Base-by-base conservation (phyloP, 495 filamentous ascomycete genomes). In the Lasiosphaeria miniovina region DNA sequence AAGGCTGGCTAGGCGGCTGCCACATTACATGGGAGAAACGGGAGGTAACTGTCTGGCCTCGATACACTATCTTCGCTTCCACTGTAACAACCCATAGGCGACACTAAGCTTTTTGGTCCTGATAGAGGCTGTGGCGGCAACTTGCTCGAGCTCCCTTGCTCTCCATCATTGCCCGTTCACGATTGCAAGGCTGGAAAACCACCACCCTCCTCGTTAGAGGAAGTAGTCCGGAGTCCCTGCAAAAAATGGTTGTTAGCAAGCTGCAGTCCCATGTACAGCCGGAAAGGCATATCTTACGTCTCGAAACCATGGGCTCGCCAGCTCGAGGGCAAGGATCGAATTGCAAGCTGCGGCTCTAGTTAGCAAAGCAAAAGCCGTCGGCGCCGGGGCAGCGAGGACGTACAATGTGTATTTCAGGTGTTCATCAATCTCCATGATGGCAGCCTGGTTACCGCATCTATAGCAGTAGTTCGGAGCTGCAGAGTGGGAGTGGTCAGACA, bases 391-490 rank as follows among this genome's bases (percentile, higher is more conserved):
- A n/a, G 3, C 6, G 43, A 46, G 12, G 36, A 88, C 91, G 77
- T 84, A 98, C 94, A 98, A 98, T 68, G 94, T 98, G 74, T 98
- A 98, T 81, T 98, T 98, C 75, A 98, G 77, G 76, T 98, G 92
- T 77, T 98, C 94, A 62, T 98, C 94, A 75, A 98, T 98, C 75
- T 98, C 94, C 94, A 98, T 98, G 74, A 98, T 98, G 9, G 94
- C 94, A 53, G 94, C 94, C 77, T 98, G 94, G 77, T 98, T 98
- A 68, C 94, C 94, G 74, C 94, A 98, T 71, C 94, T 84, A 80
- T 96, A 96, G 79, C 93, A 97, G 76, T 97, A 97, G 76, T 97
- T 97, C 36, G 93, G 93, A 40, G 93, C 93, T 96, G 65, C 59
- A 74, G 8, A 9, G 24, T 24, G 24, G 24, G 24, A 24, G 24